These are phyloP conservation scores for Tolypocladium album DNA, from an alignment of 2,329 filamentous ascomycete species.

Conservation along the genomic window DNA sequence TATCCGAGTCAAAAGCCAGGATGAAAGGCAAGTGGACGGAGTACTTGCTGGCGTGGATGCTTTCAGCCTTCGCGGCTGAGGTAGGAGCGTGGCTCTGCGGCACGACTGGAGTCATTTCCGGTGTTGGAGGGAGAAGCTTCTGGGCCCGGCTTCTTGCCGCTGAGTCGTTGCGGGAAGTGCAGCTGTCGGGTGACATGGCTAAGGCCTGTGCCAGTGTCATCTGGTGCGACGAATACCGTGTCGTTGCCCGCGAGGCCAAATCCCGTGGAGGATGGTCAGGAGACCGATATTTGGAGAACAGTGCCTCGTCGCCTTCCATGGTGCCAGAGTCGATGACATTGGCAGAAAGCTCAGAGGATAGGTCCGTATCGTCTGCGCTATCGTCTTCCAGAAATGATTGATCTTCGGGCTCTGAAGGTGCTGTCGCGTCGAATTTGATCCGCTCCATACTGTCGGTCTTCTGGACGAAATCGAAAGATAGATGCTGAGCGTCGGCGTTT, in stretches of 20 bases:
- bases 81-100: conserved; percentile 25
- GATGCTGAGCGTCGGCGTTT: conserved; percentile 19
- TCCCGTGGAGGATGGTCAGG: conserved; percentile 21
- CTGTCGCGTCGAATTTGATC: conserved; percentile 24
- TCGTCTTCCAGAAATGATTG: conserved; percentile 40
- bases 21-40: conserved; percentile 67
- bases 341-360: conserved; percentile 52
- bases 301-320: conserved; percentile 20
- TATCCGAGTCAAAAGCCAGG: conserved; percentile 67
- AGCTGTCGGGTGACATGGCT: conserved; percentile 3
- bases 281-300: conserved; percentile 10
- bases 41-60: conserved; percentile 23
- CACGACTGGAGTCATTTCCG: conserved; percentile 35
- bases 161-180: neutral
- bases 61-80: conserved; percentile 20
- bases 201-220: conserved; percentile 39
- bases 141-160: neutral
- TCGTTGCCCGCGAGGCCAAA: conserved; percentile 6
- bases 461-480: conserved; percentile 43
- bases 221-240: conserved; percentile 30
- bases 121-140: conserved; percentile 26
- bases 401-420: conserved; percentile 17
- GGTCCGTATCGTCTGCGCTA: conserved; percentile 42
- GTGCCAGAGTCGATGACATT: conserved; percentile 37
- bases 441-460: conserved; percentile 42